Base-by-base conservation (phyloP, 345 rosid genomes). In the Eutrema heterophyllum region DNA sequence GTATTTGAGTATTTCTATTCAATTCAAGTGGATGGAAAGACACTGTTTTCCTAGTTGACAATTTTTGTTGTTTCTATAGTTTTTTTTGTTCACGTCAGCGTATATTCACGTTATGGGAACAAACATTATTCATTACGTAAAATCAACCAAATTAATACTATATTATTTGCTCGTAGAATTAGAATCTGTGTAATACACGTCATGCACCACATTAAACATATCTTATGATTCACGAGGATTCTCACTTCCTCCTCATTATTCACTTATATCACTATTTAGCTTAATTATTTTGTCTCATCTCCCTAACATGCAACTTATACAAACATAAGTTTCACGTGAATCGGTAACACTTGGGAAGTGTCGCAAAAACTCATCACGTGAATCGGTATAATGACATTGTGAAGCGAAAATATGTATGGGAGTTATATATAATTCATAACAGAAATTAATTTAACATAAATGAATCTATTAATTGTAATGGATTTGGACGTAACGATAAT, bases 111-210 rank as follows among this genome's bases (percentile, higher is more conserved):
- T 40, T 62, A 67, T 39, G 36, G 39, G 71, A 67, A 53, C 30
- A 53, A 39, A 40, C 40, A 16, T 41, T 2, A 40, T 53, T n/a
- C 10, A 4, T 39, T 4, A 68, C 52, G 43, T 18, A 13, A 67
- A 33, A 24, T 45, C 49, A 12, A 11, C 66, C 58, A 15, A 36
- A 59, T 36, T 70, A 58, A 4, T 46, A n/a, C n/a, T n/a, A 21
- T 48, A 59, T 46, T 36, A 5, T 48, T 46, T 59, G 8, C 2
- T 49, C 49, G 26, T 48, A 59, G 57, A 46, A 48, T n/a, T 43
- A 59, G 43, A 46, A 70, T 70, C 16, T 58, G 58, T 70, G 74
- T 48, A 35, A 48, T 59, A 58, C 73, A 36, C 59, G 59, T 70
- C 74, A 48, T 46, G 36, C 64, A 54, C 43, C 64, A 56, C 64